Conservation (phyloP, 2,329 filamentous ascomycete genomes). For the Aspergillus neoniger region DNA sequence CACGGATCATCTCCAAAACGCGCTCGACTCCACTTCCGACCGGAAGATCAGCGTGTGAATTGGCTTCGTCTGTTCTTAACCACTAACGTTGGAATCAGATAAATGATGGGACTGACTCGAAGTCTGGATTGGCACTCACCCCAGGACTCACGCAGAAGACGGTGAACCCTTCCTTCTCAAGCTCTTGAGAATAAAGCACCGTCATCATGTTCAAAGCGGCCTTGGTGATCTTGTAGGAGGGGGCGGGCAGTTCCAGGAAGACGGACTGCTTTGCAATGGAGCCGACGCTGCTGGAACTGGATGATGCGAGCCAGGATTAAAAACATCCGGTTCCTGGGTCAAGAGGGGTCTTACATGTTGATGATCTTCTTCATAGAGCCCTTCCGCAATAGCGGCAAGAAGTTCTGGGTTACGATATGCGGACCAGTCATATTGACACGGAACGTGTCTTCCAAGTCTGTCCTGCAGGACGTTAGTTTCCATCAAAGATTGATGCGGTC, state of each 20-base stretch:
- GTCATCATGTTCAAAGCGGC: conserved; percentile 53
- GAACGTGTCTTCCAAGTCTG: conserved; percentile 43
- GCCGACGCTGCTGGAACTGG: conserved; percentile 46
- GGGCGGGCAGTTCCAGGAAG: conserved; percentile 27
- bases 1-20: conserved; percentile 49
- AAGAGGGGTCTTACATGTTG: conserved; percentile 44
- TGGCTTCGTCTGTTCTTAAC: conserved; percentile 50
- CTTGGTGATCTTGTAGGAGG: conserved; percentile 51
- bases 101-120: background rate
- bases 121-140: conserved; percentile 34
- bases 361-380: conserved; percentile 47
- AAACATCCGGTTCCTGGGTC: background rate
- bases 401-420: conserved; percentile 43
- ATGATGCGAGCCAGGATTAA: background rate
- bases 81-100: conserved; percentile 36
- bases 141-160: conserved; percentile 48
- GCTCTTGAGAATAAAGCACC: conserved; percentile 30
- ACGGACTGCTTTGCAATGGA: conserved; percentile 38
- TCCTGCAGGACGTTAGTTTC: conserved; percentile 20
- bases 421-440: conserved; percentile 45
- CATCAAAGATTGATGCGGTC: background rate
- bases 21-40: conserved; percentile 43
- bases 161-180: conserved; percentile 44
- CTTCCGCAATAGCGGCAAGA: conserved; percentile 43
- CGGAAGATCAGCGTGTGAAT: conserved; percentile 44